Percentiles rank a stretch among this genome's conserved stretches.
Evolutionary conservation across 2,329 filamentous ascomycete genomes (phyloP).

Genomic region (Macrophomina phaseolina): DNA sequence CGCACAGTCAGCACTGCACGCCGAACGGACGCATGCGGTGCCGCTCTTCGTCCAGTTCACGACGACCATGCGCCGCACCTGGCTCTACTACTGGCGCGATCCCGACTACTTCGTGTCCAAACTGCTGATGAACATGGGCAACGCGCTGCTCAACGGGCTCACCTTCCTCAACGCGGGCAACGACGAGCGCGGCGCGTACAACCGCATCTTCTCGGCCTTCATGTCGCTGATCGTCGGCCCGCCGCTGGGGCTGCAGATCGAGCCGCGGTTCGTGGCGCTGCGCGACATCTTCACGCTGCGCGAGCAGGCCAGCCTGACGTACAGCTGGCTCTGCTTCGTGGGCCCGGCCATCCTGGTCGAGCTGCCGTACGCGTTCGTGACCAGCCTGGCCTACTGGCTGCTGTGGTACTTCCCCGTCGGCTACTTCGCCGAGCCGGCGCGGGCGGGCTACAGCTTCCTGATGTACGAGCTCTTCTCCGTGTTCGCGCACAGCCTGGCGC

Average conservation of each 20-base stretch:
- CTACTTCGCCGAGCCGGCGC: slow-evolving; percentile 67
- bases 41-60: neutral
- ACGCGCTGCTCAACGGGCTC: slow-evolving; percentile 4
- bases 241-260: neutral
- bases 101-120: neutral
- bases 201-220: slow-evolving; percentile 11
- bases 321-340: slow-evolving; percentile 82
- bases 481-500: slow-evolving; percentile 78
- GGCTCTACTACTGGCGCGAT: neutral
- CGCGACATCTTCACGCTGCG: neutral
- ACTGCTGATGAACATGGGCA: neutral
- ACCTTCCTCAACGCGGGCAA: neutral
- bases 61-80: slow-evolving; percentile 1
- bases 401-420: slow-evolving; percentile 84
- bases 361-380: slow-evolving; percentile 76
- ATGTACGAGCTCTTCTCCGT: slow-evolving; percentile 73
- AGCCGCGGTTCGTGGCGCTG: neutral
- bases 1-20: neutral
- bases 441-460: slow-evolving; percentile 76
- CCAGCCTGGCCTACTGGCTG: slow-evolving; percentile 72
- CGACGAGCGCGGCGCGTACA: neutral
- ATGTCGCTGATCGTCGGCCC: slow-evolving; percentile 5
- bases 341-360: slow-evolving; percentile 79
- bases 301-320: slow-evolving; percentile 43
- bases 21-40: neutral